Conservation (phyloP, 495 filamentous ascomycete genomes). For the Glutinoglossum americanum region DNA sequence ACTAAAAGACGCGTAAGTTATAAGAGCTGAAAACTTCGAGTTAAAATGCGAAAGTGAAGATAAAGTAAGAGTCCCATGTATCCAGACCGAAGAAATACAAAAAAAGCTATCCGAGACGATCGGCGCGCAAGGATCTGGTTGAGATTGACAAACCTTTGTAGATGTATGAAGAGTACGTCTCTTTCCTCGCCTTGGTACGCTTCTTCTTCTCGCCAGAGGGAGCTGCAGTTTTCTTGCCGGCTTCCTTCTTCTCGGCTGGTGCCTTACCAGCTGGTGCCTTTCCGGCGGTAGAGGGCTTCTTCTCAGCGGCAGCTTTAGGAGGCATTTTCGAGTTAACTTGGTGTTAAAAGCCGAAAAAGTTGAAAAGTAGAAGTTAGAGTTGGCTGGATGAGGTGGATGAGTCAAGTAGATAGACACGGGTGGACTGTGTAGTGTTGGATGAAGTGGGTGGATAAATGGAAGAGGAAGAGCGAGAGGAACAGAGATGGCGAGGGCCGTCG, state of each 20-base stretch:
- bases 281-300: constrained; percentile 92
- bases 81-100: too few species aligned
- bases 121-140: neutral
- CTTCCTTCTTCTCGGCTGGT: constrained; percentile 96
- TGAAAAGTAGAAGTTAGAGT: neutral
- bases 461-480: constrained; percentile 1
- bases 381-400: neutral
- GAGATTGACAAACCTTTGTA: constrained; percentile 68
- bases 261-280: constrained; percentile 91
- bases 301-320: constrained; percentile 73
- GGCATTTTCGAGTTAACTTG: constrained; percentile 44
- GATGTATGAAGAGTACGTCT: constrained; percentile 99
- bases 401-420: neutral
- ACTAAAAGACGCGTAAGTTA: constrained; percentile 38
- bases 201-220: constrained; percentile 98
- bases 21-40: neutral
- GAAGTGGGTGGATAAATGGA: constrained; percentile 6
- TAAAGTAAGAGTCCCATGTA: too few species aligned
- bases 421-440: constrained; percentile 1
- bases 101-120: constrained; percentile 5
- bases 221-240: constrained; percentile 93
- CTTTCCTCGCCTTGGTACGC: constrained; percentile 99
- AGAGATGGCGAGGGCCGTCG: constrained; percentile 3
- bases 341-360: neutral
- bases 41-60: constrained; percentile 3